Percentiles rank a stretch among this genome's conserved stretches.
phyloP scores from a whole-genome alignment of 176 grass and related monocot genomes.

The Oryza glaberrima region DNA sequence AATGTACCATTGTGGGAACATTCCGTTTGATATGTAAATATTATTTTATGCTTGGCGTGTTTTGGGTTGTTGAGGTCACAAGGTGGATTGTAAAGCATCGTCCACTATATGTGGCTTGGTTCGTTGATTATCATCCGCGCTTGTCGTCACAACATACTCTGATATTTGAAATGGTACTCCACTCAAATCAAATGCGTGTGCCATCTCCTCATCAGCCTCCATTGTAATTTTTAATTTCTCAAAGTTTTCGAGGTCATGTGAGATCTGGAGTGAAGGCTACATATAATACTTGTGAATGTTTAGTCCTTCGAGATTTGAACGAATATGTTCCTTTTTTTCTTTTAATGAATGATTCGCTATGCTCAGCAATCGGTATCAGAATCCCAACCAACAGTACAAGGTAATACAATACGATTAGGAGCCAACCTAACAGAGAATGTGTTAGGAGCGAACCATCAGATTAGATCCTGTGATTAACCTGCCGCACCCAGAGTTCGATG shows the following conservation, averaged over 20 bases:
- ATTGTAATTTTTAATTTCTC: neutral
- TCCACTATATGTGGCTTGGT: neutral
- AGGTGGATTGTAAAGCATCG: neutral
- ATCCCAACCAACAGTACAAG: neutral
- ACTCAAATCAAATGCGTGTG: neutral
- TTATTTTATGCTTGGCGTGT: conserved; percentile 19
- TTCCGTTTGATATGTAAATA: conserved; percentile 46
- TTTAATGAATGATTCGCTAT: neutral
- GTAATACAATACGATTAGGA: neutral
- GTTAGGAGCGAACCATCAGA: neutral
- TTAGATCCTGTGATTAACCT: neutral
- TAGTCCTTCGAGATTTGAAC: too few species aligned
- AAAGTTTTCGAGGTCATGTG: too few species aligned
- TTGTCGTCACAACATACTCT: neutral
- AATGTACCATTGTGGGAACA: conserved; percentile 29
- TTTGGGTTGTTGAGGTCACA: neutral
- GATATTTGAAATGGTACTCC: neutral
- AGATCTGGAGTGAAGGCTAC: too few species aligned
- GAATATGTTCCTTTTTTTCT: too few species aligned
- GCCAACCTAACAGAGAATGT: neutral
- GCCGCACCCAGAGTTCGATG: neutral
- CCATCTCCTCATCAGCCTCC: neutral
- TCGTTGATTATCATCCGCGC: neutral
- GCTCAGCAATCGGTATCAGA: neutral
- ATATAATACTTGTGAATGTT: too few species aligned